These are phyloP conservation scores for Davidsoniella virescens DNA, from an alignment of 2,329 filamentous ascomycete genomes.

Conservation along the genomic window DNA sequence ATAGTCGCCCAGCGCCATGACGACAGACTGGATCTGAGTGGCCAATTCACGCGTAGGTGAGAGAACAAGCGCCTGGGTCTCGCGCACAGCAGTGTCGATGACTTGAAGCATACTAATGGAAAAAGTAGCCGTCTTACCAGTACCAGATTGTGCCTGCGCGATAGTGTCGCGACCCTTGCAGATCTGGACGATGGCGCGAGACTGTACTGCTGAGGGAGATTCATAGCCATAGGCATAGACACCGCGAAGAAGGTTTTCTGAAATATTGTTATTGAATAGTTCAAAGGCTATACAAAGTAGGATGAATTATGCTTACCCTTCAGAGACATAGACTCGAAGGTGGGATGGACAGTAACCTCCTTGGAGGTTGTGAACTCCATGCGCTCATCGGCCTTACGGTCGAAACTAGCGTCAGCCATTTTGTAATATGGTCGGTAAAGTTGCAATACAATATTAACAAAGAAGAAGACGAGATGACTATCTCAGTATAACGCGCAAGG, in stretches of 20 bases:
- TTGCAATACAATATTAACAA: background rate
- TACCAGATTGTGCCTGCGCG: constrained; percentile 92
- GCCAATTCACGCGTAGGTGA: constrained; percentile 93
- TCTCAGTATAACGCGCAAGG: no score
- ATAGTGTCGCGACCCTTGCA: constrained; percentile 99
- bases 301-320: constrained; percentile 40
- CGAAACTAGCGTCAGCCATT: constrained; percentile 77
- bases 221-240: constrained; percentile 99
- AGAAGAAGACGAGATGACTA: background rate
- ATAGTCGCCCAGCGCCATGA: constrained; percentile 99
- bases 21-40: constrained; percentile 94
- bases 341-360: constrained; percentile 88
- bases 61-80: constrained; percentile 87
- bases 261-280: background rate
- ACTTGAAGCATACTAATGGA: constrained; percentile 93
- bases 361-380: constrained; percentile 98
- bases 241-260: constrained; percentile 80
- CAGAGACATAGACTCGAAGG: constrained; percentile 88
- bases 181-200: constrained; percentile 93
- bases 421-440: constrained; percentile 19
- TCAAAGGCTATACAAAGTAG: background rate
- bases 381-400: constrained; percentile 84
- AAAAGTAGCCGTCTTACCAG: constrained; percentile 92
- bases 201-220: constrained; percentile 93
- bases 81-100: constrained; percentile 81